Base-by-base conservation (phyloP, 768 basidiomycete species). In the Sutorius australiensis region DNA sequence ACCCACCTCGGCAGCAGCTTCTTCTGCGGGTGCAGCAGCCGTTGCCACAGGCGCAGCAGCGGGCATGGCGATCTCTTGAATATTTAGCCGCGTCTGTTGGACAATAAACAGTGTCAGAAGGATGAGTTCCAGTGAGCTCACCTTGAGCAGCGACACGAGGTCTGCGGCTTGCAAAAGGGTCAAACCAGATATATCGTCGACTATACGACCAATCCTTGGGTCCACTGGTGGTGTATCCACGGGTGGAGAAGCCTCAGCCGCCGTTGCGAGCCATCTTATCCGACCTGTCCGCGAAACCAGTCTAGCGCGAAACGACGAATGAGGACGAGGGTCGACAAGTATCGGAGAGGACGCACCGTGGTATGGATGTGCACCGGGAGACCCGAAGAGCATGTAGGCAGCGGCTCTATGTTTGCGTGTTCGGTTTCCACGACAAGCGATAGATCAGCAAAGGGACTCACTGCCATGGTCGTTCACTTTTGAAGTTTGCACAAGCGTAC, bases 11-110 rank as follows among this genome's bases (percentile, higher is more conserved):
- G 57, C 79, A 16, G 77, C 77, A 47, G 84, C 80, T 56, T 83
- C 86, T 51, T 87, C 90, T 2, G 74, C 74, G 14, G 75, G 72
- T 6, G 82, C 73, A 13, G 80, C 77, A 9, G 84, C 16, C 3
- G 33, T 74, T 1, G 83, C 73, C 3, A 82, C 74, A 9, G 82
- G 75, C 16, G 84, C 77, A 27, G 88, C 73, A 12, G 90, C 83
- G 32, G 94, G 92, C 80, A 97, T 82, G 16, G 93, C 92, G 65
- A 98, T 91, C 77, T 98, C 95, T 74, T 95, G 91, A 57, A 99
- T 99, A 69, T 98, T 98, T 54, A 99, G 71, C 55, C 89, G 86
- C 46, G 91, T 78, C 95, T 98, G 52, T 48, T 10, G 14, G 12
- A 13, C 31, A 10, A 34, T 14, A 16, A 27, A 11, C 6, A 46